These are phyloP conservation scores for Tylopilus cervinicoccineus DNA, from an alignment of 768 basidiomycete species.

Conservation along the genomic window DNA sequence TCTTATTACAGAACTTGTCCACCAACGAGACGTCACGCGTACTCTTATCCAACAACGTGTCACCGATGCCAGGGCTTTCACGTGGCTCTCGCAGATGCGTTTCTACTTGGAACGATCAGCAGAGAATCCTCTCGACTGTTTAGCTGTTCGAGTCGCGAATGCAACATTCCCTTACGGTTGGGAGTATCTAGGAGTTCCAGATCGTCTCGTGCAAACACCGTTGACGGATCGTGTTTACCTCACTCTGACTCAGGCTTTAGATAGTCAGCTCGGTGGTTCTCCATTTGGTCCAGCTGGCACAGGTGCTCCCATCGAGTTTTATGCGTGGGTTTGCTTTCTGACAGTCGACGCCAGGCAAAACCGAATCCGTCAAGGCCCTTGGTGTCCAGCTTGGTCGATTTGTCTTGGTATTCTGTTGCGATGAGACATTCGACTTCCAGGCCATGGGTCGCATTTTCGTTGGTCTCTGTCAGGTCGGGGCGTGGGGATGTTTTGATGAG, in stretches of 20 bases:
- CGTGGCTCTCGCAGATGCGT: constrained; percentile 98
- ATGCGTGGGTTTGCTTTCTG: background rate
- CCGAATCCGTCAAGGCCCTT: constrained; percentile 98
- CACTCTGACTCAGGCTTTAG: constrained; percentile 92
- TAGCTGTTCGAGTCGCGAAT: constrained; percentile 83
- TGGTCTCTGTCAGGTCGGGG: constrained; percentile 97
- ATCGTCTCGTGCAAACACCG: constrained; percentile 96
- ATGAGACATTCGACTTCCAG: constrained; percentile 99
- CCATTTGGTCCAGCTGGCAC: constrained; percentile 99
- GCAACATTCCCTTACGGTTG: constrained; percentile 95
- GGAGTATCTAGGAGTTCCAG: constrained; percentile 97
- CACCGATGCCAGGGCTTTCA: constrained; percentile 66
- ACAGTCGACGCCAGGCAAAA: constrained; percentile 64
- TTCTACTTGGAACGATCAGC: constrained; percentile 79
- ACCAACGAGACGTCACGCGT: constrained; percentile 93
- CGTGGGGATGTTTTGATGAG: constrained; percentile 98
- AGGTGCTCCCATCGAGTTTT: constrained; percentile 42
- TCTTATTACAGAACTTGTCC: constrained; percentile 96
- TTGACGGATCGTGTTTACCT: constrained; percentile 96
- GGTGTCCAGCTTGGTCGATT: constrained; percentile 97
- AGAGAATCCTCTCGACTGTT: constrained; percentile 76
- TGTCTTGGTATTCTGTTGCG: constrained; percentile 99
- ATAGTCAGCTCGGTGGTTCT: constrained; percentile 92
- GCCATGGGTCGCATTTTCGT: constrained; percentile 99
- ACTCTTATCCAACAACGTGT: constrained; percentile 65